Conservation (phyloP, 2,329 filamentous ascomycete species). For the Colletotrichum caudatum region DNA sequence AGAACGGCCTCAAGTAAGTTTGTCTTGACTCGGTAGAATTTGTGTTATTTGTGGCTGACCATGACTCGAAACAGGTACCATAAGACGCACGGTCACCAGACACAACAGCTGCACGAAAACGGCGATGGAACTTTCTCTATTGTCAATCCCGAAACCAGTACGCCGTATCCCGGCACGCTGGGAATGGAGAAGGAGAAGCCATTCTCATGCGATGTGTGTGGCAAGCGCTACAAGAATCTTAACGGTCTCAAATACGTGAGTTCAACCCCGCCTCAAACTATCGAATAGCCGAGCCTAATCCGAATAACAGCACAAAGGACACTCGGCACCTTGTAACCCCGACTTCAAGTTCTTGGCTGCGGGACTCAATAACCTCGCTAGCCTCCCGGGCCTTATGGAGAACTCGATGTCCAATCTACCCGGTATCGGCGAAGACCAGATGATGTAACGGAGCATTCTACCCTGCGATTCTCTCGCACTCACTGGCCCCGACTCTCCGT, state of each 20-base stretch:
- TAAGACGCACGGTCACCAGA: slow-evolving; percentile 91
- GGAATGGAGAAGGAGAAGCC: slow-evolving; percentile 99
- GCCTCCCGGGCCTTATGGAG: slow-evolving; percentile 42
- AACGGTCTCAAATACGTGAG: slow-evolving; percentile 96
- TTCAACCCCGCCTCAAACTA: slow-evolving; percentile 37
- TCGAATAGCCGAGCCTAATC: slow-evolving; percentile 1
- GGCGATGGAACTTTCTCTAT: slow-evolving; percentile 98
- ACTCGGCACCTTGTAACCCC: slow-evolving; percentile 91
- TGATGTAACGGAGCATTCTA: slow-evolving; percentile 41
- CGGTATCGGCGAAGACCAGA: slow-evolving; percentile 60
- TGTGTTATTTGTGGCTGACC: slow-evolving; percentile 27
- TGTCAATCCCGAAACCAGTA: slow-evolving; percentile 93
- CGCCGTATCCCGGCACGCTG: slow-evolving; percentile 93
- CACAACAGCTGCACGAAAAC: slow-evolving; percentile 96
- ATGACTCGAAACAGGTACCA: slow-evolving; percentile 64
- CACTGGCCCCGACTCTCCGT: neutral
- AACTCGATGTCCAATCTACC: slow-evolving; percentile 50
- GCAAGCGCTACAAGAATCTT: slow-evolving; percentile 98
- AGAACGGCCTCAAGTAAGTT: slow-evolving; percentile 94
- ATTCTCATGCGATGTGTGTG: slow-evolving; percentile 95
- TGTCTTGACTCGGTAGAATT: slow-evolving; percentile 2
- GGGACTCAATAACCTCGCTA: slow-evolving; percentile 56
- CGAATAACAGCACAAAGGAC: slow-evolving; percentile 72
- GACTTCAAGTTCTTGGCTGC: slow-evolving; percentile 70
- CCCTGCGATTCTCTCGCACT: neutral